Conservation (phyloP, 176 grass and related monocot species). For the Alloteropsis semialata region DNA sequence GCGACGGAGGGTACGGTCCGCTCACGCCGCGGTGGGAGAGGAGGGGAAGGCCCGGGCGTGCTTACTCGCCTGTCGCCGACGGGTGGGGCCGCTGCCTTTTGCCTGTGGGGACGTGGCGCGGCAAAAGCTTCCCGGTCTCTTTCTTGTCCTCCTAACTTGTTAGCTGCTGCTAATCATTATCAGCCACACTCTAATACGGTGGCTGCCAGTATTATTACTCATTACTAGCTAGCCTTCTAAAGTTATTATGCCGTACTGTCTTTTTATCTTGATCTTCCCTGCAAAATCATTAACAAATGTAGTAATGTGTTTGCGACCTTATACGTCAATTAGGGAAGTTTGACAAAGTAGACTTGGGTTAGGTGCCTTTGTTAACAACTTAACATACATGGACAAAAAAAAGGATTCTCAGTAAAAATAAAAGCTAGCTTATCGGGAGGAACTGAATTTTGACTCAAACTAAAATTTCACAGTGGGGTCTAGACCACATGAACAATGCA, state of each 20-base stretch:
- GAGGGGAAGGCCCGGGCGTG: not conserved
- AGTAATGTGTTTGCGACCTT: not conserved
- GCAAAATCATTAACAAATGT: not conserved
- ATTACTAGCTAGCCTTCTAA: not conserved
- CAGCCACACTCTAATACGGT: not conserved
- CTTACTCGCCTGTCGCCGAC: conserved; percentile 11
- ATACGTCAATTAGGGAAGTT: too few relatives aligned
- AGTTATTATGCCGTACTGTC: not conserved
- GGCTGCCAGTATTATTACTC: not conserved
- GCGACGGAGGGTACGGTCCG: conserved; percentile 28
- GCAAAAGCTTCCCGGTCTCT: not conserved
- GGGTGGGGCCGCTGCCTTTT: not conserved
- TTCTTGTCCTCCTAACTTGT: not conserved
- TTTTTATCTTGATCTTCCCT: not conserved
- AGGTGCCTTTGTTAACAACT: too few relatives aligned
- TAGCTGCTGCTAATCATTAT: not conserved
- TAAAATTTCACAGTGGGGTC: too few relatives aligned
- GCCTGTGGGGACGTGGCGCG: not conserved
- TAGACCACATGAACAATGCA: too few relatives aligned
- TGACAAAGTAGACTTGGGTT: not conserved
- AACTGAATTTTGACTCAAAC: too few relatives aligned
- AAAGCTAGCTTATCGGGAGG: too few relatives aligned
- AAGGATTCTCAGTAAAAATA: too few relatives aligned
- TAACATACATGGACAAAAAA: too few relatives aligned
- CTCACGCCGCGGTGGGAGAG: conserved; percentile 15